Evolutionary conservation across 2,329 filamentous ascomycete species (phyloP), one percentile per base, ranked within the genome.

Genomic region (Colletotrichum neosansevieriae): DNA sequence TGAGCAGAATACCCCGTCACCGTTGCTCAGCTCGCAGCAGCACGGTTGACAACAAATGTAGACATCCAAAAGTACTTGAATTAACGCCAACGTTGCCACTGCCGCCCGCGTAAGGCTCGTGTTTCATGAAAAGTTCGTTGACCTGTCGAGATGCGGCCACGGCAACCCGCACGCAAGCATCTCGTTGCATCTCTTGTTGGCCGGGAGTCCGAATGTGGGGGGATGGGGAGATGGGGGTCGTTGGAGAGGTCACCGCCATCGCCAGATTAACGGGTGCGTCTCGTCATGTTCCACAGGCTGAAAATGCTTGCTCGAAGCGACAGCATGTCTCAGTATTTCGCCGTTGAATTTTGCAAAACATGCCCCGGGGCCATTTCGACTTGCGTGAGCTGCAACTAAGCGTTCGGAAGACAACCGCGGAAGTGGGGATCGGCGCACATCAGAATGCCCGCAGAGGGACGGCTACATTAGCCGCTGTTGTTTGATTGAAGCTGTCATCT

Each of bases 401-500:
- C 65, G 65, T 47, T 63, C 65, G 65, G 62, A 56, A 64, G 44
- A 24, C 47, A 44, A 13, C 59, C 65, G 54, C 64, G 60, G 51
- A 38, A 40, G 51, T 64, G 64, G 53, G 53, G 60, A 51, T 34
- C 29, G 29, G 49, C 36, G 61, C 61, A 44, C 65, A 47, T 59
- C 65, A 49, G 42, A 45, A n/a, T 42, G 47, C 34, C 17, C 44
- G 40, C 47, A 61, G 34, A 19, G 65, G 54, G 54, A 40, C 65
- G 17, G 54, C 56, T 44, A 65, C 65, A 68, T 49, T 44, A 65
- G 61, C 47, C 54, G 12, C 54, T 65, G 40, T 47, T 44, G 54
- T 68, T 68, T 68, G 65, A 59, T 56, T 61, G 34, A 50, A 68
- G 61, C 47, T 65, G 65, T 68, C 65, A 68, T 68, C 65, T 68